phyloP scores from a whole-genome alignment of 2,329 filamentous ascomycete species.

The Claviceps capensis region DNA sequence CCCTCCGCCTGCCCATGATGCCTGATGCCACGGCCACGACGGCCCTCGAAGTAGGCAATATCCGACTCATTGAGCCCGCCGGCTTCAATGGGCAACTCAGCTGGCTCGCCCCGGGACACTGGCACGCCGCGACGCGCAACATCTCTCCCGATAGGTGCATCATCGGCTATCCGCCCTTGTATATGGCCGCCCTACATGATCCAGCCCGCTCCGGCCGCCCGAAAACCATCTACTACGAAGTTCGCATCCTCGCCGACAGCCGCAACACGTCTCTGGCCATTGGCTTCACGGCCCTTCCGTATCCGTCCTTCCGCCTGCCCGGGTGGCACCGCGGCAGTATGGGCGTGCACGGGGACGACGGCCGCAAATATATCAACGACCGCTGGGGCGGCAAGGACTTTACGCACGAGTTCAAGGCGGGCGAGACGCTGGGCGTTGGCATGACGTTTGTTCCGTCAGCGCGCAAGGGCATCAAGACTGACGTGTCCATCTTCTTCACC shows the following conservation, averaged over 20 bases:
- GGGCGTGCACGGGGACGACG: constrained; percentile 70
- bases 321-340: constrained; percentile 69
- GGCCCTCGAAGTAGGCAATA: constrained; percentile 36
- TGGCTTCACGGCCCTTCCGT: constrained; percentile 60
- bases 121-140: constrained; percentile 29
- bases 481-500: constrained; percentile 48
- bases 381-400: constrained; percentile 59
- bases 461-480: not conserved
- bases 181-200: constrained; percentile 45
- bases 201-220: constrained; percentile 29
- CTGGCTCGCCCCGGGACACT: constrained; percentile 34
- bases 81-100: constrained; percentile 33
- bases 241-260: constrained; percentile 38
- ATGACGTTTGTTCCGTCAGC: constrained; percentile 41
- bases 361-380: constrained; percentile 63
- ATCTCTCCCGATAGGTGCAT: constrained; percentile 48
- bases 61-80: constrained; percentile 39
- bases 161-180: constrained; percentile 55
- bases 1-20: constrained; percentile 40
- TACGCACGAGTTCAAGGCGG: constrained; percentile 45
- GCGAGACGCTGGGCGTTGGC: constrained; percentile 58
- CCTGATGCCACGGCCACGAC: constrained; percentile 31
- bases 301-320: constrained; percentile 63
- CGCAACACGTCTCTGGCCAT: constrained; percentile 43
- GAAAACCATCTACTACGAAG: constrained; percentile 58